Percentiles rank a stretch among this genome's conserved stretches.
phyloP scores from a whole-genome alignment of 495 filamentous ascomycete species.

The Tuber melanosporum region DNA sequence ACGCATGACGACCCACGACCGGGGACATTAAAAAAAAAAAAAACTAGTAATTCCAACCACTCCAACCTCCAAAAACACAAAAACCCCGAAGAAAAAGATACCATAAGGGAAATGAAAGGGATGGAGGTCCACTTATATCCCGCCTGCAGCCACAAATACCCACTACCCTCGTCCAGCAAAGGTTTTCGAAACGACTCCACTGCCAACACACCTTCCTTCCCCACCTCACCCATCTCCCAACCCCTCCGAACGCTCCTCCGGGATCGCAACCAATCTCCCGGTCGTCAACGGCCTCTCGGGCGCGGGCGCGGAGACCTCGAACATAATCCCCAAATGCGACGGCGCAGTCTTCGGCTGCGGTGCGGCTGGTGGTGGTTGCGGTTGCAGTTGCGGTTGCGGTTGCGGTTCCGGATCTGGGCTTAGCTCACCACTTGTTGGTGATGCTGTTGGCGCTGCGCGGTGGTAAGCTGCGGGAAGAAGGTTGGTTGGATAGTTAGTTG shows the following conservation, averaged over 20 bases:
- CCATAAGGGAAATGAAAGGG: not conserved
- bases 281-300: not conserved
- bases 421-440: not conserved
- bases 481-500: not conserved
- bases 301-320: not conserved
- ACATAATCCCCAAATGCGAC: not conserved
- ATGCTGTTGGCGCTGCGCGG: not conserved
- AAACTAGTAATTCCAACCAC: too few relatives aligned
- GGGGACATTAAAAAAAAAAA: too few relatives aligned
- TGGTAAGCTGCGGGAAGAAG: not conserved
- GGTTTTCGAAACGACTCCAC: not conserved
- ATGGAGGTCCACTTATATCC: too few relatives aligned
- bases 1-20: too few relatives aligned
- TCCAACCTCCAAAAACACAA: not conserved
- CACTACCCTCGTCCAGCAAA: too few relatives aligned
- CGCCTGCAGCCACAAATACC: too few relatives aligned
- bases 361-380: not conserved
- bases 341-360: not conserved
- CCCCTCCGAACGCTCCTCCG: not conserved
- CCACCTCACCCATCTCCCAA: not conserved
- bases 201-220: not conserved
- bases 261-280: not conserved
- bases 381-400: not conserved
- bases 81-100: not conserved
- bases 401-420: not conserved